phyloP scores from a whole-genome alignment of 371 early-diverging fungal species.

The Synchytrium microbalum region DNA sequence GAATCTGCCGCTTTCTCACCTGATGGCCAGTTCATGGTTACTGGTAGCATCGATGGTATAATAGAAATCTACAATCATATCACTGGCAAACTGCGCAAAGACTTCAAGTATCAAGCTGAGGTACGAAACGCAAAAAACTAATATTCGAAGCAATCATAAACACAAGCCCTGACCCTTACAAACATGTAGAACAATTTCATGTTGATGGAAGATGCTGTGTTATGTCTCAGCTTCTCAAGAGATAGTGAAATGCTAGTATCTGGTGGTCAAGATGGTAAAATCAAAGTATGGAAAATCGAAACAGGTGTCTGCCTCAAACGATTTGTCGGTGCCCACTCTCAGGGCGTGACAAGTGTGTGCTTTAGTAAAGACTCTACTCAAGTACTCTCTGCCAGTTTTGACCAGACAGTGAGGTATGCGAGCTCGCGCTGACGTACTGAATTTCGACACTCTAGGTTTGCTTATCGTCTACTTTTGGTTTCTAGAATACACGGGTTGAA shows the following conservation, averaged over 20 bases:
- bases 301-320: slow-evolving; percentile 66
- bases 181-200: slow-evolving; percentile 74
- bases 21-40: slow-evolving; percentile 72
- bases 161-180: neutral
- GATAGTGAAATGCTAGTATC: slow-evolving; percentile 76
- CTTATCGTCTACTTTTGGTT: neutral
- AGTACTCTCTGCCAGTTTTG: slow-evolving; percentile 72
- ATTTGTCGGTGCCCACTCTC: slow-evolving; percentile 72
- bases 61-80: slow-evolving; percentile 89
- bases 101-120: slow-evolving; percentile 81
- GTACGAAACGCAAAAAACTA: slow-evolving; percentile 30
- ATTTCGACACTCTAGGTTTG: slow-evolving; percentile 9
- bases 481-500: slow-evolving; percentile 73
- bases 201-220: slow-evolving; percentile 82
- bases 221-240: slow-evolving; percentile 63
- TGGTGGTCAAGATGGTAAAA: slow-evolving; percentile 76
- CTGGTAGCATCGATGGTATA: slow-evolving; percentile 87
- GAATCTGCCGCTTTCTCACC: slow-evolving; percentile 71
- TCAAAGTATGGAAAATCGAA: slow-evolving; percentile 61
- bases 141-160: neutral
- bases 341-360: slow-evolving; percentile 69
- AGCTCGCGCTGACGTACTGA: neutral
- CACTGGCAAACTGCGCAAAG: slow-evolving; percentile 81
- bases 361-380: slow-evolving; percentile 69
- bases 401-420: slow-evolving; percentile 61